Percentiles rank a stretch among this genome's conserved stretches.
Evolutionary conservation across 2,329 filamentous ascomycete species (phyloP).

Genomic region (Emericellopsis cladophorae): DNA sequence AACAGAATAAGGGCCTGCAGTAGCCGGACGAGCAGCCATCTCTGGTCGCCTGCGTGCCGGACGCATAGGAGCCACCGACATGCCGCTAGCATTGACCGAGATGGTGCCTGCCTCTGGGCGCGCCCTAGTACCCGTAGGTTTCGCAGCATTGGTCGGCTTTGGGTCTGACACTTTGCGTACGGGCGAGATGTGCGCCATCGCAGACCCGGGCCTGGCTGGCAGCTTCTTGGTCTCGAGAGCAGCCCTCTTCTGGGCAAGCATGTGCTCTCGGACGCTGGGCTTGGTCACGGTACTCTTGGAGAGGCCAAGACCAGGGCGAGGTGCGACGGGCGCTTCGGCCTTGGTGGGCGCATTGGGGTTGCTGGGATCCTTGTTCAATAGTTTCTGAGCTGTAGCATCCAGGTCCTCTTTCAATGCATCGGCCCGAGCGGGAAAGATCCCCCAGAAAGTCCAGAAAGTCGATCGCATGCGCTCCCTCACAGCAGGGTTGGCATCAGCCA

Average conservation of each 20-base stretch:
- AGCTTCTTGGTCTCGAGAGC: slow-evolving; percentile 33
- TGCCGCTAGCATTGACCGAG: slow-evolving; percentile 37
- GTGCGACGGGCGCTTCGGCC: slow-evolving; percentile 24
- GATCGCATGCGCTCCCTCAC: slow-evolving; percentile 78
- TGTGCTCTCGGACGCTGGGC: slow-evolving; percentile 65
- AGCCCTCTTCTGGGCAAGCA: slow-evolving; percentile 69
- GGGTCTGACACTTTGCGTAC: slow-evolving; percentile 20
- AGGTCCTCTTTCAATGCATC: slow-evolving; percentile 69
- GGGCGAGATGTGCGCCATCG: slow-evolving; percentile 50
- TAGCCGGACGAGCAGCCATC: slow-evolving; percentile 45
- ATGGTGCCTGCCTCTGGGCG: slow-evolving; percentile 27
- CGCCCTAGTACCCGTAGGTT: slow-evolving; percentile 22
- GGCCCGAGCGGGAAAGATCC: slow-evolving; percentile 65
- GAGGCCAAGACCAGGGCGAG: slow-evolving; percentile 44
- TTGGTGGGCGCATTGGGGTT: slow-evolving; percentile 63
- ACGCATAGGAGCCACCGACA: slow-evolving; percentile 52
- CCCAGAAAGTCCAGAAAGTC: slow-evolving; percentile 76
- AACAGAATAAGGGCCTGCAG: slow-evolving; percentile 53
- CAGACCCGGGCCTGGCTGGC: slow-evolving; percentile 46
- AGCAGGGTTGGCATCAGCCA: slow-evolving; percentile 80
- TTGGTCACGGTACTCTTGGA: slow-evolving; percentile 53
- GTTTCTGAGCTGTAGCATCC: slow-evolving; percentile 64
- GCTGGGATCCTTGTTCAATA: slow-evolving; percentile 70
- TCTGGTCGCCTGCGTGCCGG: slow-evolving; percentile 46
- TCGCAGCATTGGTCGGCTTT: slow-evolving; percentile 17